Percentiles rank a stretch among this genome's conserved stretches.
phyloP scores from a whole-genome alignment of 768 basidiomycete genomes.

The Boletus barrowsii region DNA sequence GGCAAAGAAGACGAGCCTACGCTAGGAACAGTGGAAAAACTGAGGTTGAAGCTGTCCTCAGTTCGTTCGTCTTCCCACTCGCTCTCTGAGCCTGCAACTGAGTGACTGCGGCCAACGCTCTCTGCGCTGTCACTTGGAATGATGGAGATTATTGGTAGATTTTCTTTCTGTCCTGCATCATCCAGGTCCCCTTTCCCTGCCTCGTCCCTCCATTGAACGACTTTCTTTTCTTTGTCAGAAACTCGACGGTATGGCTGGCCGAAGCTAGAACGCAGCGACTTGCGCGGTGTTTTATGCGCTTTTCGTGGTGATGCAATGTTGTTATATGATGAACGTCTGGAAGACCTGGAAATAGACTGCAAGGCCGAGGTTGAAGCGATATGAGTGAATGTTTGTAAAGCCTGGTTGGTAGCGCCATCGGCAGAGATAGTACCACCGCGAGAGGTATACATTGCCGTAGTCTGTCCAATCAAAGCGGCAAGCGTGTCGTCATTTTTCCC shows the following conservation, averaged over 20 bases:
- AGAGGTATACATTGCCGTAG: conserved; percentile 56
- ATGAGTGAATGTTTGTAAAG: conserved; percentile 41
- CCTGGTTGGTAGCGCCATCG: conserved; percentile 52
- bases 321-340: conserved; percentile 44
- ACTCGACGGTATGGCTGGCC: conserved; percentile 60
- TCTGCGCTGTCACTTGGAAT: conserved; percentile 38
- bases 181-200: conserved; percentile 79
- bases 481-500: conserved; percentile 71
- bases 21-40: conserved; percentile 38
- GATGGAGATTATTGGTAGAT: conserved; percentile 20
- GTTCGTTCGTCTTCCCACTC: conserved; percentile 91
- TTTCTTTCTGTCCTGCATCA: conserved; percentile 45
- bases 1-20: conserved; percentile 33
- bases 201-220: conserved; percentile 86
- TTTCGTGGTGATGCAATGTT: conserved; percentile 46
- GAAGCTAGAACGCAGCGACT: conserved; percentile 65
- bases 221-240: conserved; percentile 70
- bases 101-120: conserved; percentile 33
- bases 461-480: conserved; percentile 62
- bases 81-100: conserved; percentile 68
- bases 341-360: conserved; percentile 39
- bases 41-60: conserved; percentile 68
- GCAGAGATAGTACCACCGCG: conserved; percentile 35
- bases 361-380: conserved; percentile 48
- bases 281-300: conserved; percentile 60